Conservation (phyloP, 208 protist genomes). For the Acanthamoeba sp. region DNA sequence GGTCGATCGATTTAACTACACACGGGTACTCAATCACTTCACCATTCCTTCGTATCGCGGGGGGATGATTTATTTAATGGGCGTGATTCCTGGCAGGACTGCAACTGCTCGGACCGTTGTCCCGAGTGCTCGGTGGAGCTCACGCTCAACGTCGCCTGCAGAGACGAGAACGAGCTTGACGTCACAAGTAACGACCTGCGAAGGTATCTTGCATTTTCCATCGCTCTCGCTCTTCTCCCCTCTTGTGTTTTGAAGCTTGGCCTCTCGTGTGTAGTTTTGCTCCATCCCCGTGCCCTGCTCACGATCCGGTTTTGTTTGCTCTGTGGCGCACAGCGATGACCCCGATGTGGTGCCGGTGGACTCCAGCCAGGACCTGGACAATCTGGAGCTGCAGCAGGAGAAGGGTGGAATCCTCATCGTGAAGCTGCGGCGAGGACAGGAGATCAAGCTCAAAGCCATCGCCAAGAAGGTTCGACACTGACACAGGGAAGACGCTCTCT, state of each 20-base stretch:
- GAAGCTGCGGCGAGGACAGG: conserved; percentile 87
- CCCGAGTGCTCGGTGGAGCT: conserved; percentile 71
- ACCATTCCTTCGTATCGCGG: too few relatives aligned
- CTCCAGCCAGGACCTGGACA: too few relatives aligned
- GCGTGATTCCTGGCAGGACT: too few relatives aligned
- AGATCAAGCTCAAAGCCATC: conserved; percentile 85
- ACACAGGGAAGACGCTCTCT: too few relatives aligned
- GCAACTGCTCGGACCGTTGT: conserved; percentile 27
- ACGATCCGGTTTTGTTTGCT: neutral
- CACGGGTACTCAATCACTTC: conserved; percentile 70
- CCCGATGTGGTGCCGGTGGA: conserved; percentile 13
- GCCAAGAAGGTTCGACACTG: conserved; percentile 85
- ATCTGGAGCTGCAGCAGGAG: too few relatives aligned
- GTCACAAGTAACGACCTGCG: conserved; percentile 34
- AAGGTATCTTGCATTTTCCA: neutral
- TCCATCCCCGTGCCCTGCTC: too few relatives aligned
- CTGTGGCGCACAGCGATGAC: too few relatives aligned
- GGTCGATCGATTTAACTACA: conserved; percentile 82
- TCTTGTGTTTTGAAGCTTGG: too few relatives aligned
- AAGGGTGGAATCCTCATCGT: conserved; percentile 85
- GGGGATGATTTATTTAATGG: too few relatives aligned
- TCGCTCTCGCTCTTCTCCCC: too few relatives aligned
- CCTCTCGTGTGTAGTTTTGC: too few relatives aligned
- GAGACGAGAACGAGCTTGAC: conserved; percentile 29
- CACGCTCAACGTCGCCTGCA: conserved; percentile 85